Base-by-base conservation (phyloP, 371 early-diverging fungal genomes). In the Chytridiales sp. region DNA sequence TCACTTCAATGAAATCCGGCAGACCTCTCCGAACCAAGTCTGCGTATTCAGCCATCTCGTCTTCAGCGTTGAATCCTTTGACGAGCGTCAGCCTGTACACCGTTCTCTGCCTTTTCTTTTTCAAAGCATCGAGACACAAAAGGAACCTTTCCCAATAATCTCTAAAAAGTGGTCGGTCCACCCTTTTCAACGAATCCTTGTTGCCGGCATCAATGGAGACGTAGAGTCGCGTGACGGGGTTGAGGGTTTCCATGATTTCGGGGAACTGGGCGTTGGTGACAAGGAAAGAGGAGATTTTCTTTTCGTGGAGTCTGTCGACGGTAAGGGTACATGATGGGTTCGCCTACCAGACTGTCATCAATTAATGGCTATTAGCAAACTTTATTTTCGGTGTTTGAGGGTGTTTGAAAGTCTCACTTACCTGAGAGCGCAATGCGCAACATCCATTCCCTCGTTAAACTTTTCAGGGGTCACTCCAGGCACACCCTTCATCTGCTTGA, bases 201-300 rank as follows among this genome's bases (percentile, higher is more conserved):
- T 86, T 89, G 22, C 85, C 80, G 2, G 89, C 91, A 71, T 91
- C 91, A 6, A 91, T 85, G 66, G 82, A 82, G 50, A 91, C 86
- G 57, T 91, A 91, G 13, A 91, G 80, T 61, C 89, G 91, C 4
- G 91, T 91, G 31, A 88, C 82, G 17, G 87, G 87, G 17, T 76
- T 82, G 76, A 91, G 32, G 22, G 50, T 51, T 9, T 49, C 39
- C 32, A 61, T 69, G 55, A 58, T 41, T 36, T 86, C 87, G 11
- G 89, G 89, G 77, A 88, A 88, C 69, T 91, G 91, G 29, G 89
- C 89, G 58, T 91, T 91, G 29, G 89, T 89, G 17, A 91, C 91
- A 59, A 91, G 62, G 76, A 91, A 91, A 0, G 87, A 84, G 1
- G 88, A 88, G 36, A 91, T 88, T 47, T 76, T 76, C 56, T 79